These are phyloP conservation scores for Trichosanthes truncata DNA, from an alignment of 306 rosid genomes.

Conservation along the genomic window DNA sequence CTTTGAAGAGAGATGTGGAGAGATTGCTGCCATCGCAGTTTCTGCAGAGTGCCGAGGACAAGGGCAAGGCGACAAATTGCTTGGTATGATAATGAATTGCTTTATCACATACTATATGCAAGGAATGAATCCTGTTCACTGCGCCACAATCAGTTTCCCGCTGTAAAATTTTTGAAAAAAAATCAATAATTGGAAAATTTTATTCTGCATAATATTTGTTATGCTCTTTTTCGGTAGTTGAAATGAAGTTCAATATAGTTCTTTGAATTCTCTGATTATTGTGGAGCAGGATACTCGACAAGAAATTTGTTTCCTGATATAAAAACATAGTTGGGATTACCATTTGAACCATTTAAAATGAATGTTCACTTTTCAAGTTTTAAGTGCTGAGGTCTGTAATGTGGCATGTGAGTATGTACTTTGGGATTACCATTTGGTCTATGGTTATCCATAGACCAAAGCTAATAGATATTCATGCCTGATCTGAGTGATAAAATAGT, in stretches of 20 bases:
- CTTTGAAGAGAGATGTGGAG: conserved; percentile 76
- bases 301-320: not conserved
- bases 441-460: not conserved
- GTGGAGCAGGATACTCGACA: not conserved
- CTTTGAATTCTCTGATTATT: not conserved
- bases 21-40: conserved; percentile 92
- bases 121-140: not conserved
- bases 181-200: not conserved
- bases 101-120: not conserved
- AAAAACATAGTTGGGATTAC: not conserved
- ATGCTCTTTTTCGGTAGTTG: not conserved
- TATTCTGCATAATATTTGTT: not conserved
- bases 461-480: not conserved
- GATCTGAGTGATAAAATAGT: not conserved
- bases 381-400: not conserved
- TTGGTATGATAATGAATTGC: conserved; percentile 46
- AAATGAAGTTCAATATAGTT: not conserved
- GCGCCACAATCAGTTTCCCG: not conserved
- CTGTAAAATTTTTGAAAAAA: not conserved
- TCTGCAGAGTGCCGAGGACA: conserved; percentile 89
- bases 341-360: not conserved
- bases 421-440: no score
- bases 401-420: not conserved
- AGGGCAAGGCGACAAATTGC: conserved; percentile 96
- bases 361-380: not conserved